Conservation (phyloP, 1,139 yeast genomes). For the Saccharomycopsis phalli region DNA sequence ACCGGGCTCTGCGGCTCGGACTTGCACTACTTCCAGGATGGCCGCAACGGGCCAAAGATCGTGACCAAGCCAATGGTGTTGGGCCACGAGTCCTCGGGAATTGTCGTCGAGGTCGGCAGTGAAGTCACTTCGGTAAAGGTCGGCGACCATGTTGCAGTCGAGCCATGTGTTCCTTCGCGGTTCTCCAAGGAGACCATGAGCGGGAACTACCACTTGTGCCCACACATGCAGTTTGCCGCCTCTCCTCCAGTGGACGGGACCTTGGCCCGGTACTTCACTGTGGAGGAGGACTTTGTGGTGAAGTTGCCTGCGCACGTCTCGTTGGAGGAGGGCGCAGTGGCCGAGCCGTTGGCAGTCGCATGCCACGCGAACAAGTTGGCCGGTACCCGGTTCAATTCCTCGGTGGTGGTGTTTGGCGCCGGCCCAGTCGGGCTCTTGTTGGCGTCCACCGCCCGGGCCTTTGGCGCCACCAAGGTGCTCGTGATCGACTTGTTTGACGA, state of each 20-base stretch:
- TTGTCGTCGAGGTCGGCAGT: conserved; percentile 56
- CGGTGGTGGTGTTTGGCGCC: conserved; percentile 77
- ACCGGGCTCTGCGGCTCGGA: conserved; percentile 91
- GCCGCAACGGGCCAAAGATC: conserved; percentile 65
- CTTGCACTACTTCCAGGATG: conserved; percentile 75
- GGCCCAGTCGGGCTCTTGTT: conserved; percentile 86
- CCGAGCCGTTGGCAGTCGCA: conserved; percentile 83
- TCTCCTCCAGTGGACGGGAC: conserved; percentile 80
- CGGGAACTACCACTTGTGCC: conserved; percentile 74
- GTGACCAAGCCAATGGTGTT: conserved; percentile 59
- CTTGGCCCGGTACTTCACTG: conserved; percentile 56
- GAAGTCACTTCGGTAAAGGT: conserved; percentile 42
- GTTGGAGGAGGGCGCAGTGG: conserved; percentile 80
- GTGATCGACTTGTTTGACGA: conserved; percentile 56
- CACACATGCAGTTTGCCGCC: conserved; percentile 79
- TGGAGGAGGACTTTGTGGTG: conserved; percentile 77
- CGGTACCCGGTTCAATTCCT: conserved; percentile 60
- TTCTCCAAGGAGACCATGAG: conserved; percentile 62
- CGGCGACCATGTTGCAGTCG: conserved; percentile 81
- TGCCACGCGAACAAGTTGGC: conserved; percentile 73
- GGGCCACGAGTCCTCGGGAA: conserved; percentile 74
- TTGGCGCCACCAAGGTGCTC: conserved; percentile 67
- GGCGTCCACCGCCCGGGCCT: conserved; percentile 71
- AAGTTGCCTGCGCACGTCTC: conserved; percentile 71
- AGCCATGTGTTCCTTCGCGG: conserved; percentile 74